Percentiles rank a stretch among this genome's conserved stretches.
Evolutionary conservation across 352 stramenopile genomes (phyloP).

Genomic region (Phytopythium vexans): DNA sequence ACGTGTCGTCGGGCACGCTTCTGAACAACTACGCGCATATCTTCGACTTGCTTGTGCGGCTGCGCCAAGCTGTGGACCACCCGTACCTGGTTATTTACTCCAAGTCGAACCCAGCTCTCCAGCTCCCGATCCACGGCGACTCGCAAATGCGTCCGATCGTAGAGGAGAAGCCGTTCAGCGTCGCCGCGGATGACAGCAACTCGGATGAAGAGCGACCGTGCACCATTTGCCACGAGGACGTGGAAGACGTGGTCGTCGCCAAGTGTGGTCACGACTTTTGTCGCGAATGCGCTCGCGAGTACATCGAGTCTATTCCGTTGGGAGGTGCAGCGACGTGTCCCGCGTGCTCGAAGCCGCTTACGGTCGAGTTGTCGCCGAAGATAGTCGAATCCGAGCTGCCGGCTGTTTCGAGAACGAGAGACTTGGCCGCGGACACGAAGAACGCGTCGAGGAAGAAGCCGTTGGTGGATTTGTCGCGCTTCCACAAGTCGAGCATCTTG

Average conservation of each 20-base stretch:
- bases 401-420: conserved; percentile 1
- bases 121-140: conserved; percentile 34
- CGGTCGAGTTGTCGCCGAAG: conserved; percentile 66
- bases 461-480: conserved; percentile 49
- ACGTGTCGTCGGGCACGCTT: conserved; percentile 95
- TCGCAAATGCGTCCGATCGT: conserved; percentile 38
- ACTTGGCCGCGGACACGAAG: conserved; percentile 2
- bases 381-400: conserved; percentile 6
- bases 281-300: conserved; percentile 79
- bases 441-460: conserved; percentile 7
- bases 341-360: conserved; percentile 79
- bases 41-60: conserved; percentile 97
- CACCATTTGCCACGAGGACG: conserved; percentile 92
- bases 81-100: conserved; percentile 96
- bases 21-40: conserved; percentile 99
- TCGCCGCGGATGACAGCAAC: conserved; percentile 14
- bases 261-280: conserved; percentile 94
- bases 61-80: conserved; percentile 98
- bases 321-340: conserved; percentile 67
- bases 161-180: conserved; percentile 61
- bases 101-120: conserved; percentile 80
- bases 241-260: conserved; percentile 86
- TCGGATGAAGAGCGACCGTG: conserved; percentile 48
- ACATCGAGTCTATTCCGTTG: conserved; percentile 65
- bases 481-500: conserved; percentile 72